Evolutionary conservation across 192 early-diverging fungal species (phyloP), one percentile per base, ranked within the genome.

Genomic region (Glomus cerebriforme): DNA sequence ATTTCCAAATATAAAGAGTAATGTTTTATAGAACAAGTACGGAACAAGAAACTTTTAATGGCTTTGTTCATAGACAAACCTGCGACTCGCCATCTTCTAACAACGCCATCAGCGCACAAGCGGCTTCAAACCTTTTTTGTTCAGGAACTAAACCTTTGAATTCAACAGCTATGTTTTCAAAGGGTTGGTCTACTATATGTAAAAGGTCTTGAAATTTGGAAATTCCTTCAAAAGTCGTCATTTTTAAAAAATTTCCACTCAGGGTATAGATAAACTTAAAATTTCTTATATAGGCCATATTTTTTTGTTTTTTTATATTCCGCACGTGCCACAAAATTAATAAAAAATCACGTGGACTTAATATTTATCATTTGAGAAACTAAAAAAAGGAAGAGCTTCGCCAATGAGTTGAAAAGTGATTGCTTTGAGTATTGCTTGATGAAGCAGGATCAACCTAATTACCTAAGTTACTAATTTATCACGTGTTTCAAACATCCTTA

Each of bases 91-190:
- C 60, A 76, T 31, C 45, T 63, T 76, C 74, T 27, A 76, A 63
- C 26, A 63, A 64, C 8, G 32, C 60, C 74, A 76, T 76, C 60
- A 76, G 64, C 7, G 74, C 27, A 43, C 74, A 76, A 64, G 74
- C 74, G 27, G 74, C 74, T 63, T 63, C 35, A 64, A 76, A 76
- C 32, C 74, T 76, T 64, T 76, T 76, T 22, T 76, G 74, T 63
- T 76, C 59, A 64, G 74, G 74, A 34, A 76, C 34, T 32, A 64
- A 17, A 43, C 54, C 58, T 47, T 76, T 62, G 35, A 76, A 76
- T 7, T 8, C 35, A 39, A 35, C 10, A 2, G 74, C 74, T n/a
- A 76, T 76, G 37, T 63, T 76, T 76, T 76, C 74, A 76, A 76
- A 62, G 1, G 74, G 29, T 17, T 64, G 35, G 37, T 76, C 74